Conservation (phyloP, 441 rosid species). For the Brassica hybrid region DNA sequence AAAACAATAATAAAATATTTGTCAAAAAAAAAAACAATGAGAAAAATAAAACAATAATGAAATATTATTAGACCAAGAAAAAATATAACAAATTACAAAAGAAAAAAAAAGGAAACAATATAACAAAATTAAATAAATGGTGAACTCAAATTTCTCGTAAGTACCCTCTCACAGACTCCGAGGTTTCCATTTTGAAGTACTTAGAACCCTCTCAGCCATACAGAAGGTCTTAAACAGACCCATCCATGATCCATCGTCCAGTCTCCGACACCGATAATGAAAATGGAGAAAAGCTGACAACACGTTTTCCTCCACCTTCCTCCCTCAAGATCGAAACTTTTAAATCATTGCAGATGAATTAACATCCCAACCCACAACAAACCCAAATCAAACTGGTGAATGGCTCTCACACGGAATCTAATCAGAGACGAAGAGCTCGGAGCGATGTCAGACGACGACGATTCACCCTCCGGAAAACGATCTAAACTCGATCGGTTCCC, state of each 20-base stretch:
- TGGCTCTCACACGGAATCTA: conserved; percentile 65
- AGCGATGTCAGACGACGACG: conserved; percentile 51
- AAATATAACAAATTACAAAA: no score
- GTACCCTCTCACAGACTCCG: not conserved
- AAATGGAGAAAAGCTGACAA: conserved; percentile 2
- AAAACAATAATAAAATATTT: no score
- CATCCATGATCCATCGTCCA: not conserved
- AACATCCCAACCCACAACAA: conserved; percentile 3
- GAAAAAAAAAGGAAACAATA: no score
- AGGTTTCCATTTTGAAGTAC: not conserved
- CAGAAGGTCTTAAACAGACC: not conserved
- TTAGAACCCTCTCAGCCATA: not conserved
- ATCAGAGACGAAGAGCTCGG: conserved; percentile 66
- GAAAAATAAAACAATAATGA: no score
- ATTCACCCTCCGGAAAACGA: conserved; percentile 70
- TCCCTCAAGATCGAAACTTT: not conserved
- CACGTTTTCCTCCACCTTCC: conserved; percentile 4
- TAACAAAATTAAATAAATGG: no score
- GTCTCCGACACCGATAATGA: not conserved
- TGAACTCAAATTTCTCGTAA: no score
- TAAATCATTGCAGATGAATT: conserved; percentile 14
- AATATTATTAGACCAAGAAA: no score
- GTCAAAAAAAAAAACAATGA: no score
- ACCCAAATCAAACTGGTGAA: conserved; percentile 21
- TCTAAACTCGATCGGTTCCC: conserved; percentile 78